Evolutionary conservation across 345 rosid species (phyloP), one percentile per base, ranked within the genome.

Genomic region (Psidium guajava): DNA sequence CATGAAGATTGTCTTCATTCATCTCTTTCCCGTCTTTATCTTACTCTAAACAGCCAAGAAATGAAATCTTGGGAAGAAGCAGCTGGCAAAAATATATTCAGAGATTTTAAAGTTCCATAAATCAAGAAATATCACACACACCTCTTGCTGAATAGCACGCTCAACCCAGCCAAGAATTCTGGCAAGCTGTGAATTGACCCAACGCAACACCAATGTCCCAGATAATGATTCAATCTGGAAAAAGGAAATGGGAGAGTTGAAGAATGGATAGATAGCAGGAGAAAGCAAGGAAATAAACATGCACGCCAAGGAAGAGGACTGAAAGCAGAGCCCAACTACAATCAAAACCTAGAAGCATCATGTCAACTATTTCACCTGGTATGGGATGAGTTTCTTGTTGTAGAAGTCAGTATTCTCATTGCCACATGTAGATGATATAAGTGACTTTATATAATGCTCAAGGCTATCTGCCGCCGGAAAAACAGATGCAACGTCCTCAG

Each of bases 111-210:
- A 47, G 28, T 52, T 15, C 7, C 52, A 83, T 32, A 61, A 55
- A 56, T n/a, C 59, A 82, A 57, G 47, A 84, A 80, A 5, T 83
- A 54, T 24, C 40, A 8, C 49, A 44, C 16, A 84, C 89, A 94
- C 99, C 99, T 97, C 99, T 88, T 93, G 98, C 90, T 93, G 98
- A 89, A 91, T 90, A 83, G 99, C 93, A 83, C 99, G 95, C 87
- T 97, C 98, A 89, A 96, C 98, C 98, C 99, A 97, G 84, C 95
- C 87, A 85, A 94, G 92, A 88, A 97, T 92, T 91, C 98, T 91
- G 86, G 92, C 98, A 36, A 97, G 93, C 91, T 97, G 98, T 57
- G 98, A 87, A 91, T 97, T 97, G 87, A 97, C 89, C 99, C 99
- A 97, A 86, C 98, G 92, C 94, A 97, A 88, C 56, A 96, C 98